Evolutionary conservation across 352 stramenopile genomes (phyloP), one percentile per base, ranked within the genome.

Genomic region (Globisporangium mamillatum): DNA sequence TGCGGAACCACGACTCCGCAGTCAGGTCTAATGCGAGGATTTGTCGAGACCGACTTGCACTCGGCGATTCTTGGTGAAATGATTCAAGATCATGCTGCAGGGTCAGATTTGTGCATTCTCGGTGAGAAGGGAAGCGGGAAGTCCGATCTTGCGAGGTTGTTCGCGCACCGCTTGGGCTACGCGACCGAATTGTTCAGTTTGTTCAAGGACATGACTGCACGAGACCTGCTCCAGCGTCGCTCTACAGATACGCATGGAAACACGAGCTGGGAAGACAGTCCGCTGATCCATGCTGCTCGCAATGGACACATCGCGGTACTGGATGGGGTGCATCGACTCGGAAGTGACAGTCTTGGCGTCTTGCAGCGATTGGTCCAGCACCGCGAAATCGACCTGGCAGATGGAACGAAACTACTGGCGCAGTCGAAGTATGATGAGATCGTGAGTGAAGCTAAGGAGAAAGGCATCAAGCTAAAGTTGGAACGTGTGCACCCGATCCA

Each of bases 291-390:
- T 66, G 94, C 96, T 6, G 94, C 94, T 57, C 69, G 87, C 18
- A 76, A 87, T 34, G 97, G 96, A 0, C 80, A 92, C 61, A 68
- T 97, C 3, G 84, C 85, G 0, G 85, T 99, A 50, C 70, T 99
- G 3, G 97, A 99, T 82, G 95, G 95, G 22, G 82, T 98, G 8
- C 93, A 99, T 63, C 97, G 95, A 14, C 78, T 99, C 5, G 80
- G 88, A 12, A 82, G 86, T 20, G 95, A 98, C 78, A 97, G 91
- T 29, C 79, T 99, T 7, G 81, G 85, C 4, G 88, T 95, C 0
- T 78, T 98, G 52, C 87, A 95, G 67, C 77, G 88, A 12, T 76
- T 98, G 6, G 71, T 98, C 36, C 86, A 95, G 72, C 86, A 98
- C 34, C 84, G 92, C n/a, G 88, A 96, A 54, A 83, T 95, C 53